Base-by-base conservation (phyloP, 176 grass and related monocot species). In the Calamus simplicifolius region DNA sequence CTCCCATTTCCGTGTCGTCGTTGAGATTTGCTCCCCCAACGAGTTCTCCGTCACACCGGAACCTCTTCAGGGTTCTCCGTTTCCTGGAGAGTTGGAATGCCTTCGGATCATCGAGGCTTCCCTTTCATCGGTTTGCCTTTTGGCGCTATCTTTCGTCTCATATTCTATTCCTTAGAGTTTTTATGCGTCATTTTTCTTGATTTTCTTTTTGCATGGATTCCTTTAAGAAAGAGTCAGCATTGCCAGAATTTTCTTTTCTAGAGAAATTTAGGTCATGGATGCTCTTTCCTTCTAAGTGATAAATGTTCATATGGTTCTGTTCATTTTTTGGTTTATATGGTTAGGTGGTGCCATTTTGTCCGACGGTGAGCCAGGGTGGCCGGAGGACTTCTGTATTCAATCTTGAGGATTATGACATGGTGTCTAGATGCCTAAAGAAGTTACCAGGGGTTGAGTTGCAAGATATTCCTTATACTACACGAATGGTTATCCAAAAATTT, bases 21-120 rank as follows among this genome's bases (percentile, higher is more conserved):
- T 85, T 48, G 87, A 88, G 77, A 53, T 91, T 19, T 97, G 81
- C 78, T 74, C 75, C 27, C 66, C 92, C 5, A 75, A 97, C 58
- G 87, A 97, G 58, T 97, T 97, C 83, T 85, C 73, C 16, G 75
- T 85, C 48, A 69, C 78, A 3, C 83, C 83, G 58, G 86, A 75
- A 16, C 78, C 78, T 25, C 25, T 61, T 56, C 78, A 85, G 49
- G 84, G 78, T 25, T 43, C 26, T 58, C 16, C 25, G 28, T 97
- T 88, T 71, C 81, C 87, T 19, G 87, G 92, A 18, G 84, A 88
- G 54, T 38, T 52, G 16, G 66, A 80, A 3, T 91, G 87, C 75
- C 68, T 97, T 4, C 58, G 72, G 58, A 69, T 77, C 58, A 80
- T 88, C 52, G 64, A 91, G 58, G 71, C 79, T 48, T 77, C 64